phyloP scores from a whole-genome alignment of 2,329 filamentous ascomycete species.

The Volutella citrinella region DNA sequence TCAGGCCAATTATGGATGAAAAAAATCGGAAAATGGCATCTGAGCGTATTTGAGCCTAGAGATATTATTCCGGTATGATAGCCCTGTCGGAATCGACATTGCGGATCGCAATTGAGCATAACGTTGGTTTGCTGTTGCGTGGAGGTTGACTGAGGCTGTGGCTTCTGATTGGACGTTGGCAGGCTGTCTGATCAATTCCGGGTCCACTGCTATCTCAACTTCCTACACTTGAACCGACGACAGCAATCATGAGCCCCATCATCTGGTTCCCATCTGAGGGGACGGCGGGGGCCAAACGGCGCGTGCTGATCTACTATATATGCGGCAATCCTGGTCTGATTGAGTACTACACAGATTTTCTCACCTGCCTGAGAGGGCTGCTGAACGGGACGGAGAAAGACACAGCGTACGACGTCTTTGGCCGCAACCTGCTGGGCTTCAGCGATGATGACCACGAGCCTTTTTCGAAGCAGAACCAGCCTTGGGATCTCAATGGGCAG shows the following conservation, averaged over 20 bases:
- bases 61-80: no score
- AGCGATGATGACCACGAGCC: conserved; percentile 49
- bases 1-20: no score
- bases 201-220: no score
- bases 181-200: no score
- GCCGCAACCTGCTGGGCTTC: conserved; percentile 58
- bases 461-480: conserved; percentile 39
- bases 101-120: no score
- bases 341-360: conserved; percentile 68
- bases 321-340: conserved; percentile 76
- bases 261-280: conserved; percentile 29
- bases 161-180: no score
- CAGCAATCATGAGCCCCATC: conserved; percentile 22
- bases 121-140: no score
- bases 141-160: no score
- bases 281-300: conserved; percentile 17
- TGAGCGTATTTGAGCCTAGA: no score
- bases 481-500: conserved; percentile 53
- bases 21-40: no score
- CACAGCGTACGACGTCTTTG: conserved; percentile 52
- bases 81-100: no score
- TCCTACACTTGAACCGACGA: no score
- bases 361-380: conserved; percentile 53
- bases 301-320: conserved; percentile 65
- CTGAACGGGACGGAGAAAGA: conserved; percentile 42